Base-by-base conservation (phyloP, 768 basidiomycete genomes). In the Mycena epipterygia region DNA sequence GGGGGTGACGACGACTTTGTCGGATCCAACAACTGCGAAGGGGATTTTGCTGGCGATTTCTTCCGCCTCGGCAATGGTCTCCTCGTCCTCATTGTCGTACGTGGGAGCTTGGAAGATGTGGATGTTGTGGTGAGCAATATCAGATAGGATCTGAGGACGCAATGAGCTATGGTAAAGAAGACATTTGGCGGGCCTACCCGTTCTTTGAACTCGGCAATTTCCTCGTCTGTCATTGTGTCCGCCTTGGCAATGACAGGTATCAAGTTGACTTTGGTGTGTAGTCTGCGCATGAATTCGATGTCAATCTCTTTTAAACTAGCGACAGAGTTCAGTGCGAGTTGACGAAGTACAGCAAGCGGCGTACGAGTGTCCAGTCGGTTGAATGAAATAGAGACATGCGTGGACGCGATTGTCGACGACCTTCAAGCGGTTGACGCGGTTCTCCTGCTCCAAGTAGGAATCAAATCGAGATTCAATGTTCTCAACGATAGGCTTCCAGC, bases 211-310 rank as follows among this genome's bases (percentile, higher is more conserved):
- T 93, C 88, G 11, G 87, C 84, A 74, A 98, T 90, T 83, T 99
- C 98, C 74, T 98, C 96, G 76, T 99, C 97, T 16, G 98, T 99
- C 84, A 99, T 81, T 35, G 98, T 99, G 80, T 99, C 98, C 12
- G 96, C 92, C 85, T 99, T 99, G 70, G 98, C 98, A 76, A 99
- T 99, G 79, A 99, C 90, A 65, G 98, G 98, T 75, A 99, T 99
- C 75, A 99, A 86, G 85, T 99, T 99, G 84, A 99, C 98, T 81
- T 94, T 95, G 74, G 93, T 96, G 82, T 98, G 97, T 44, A 99
- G 90, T 75, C 96, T 89, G 73, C 96, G 92, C 98, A 99, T 99
- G 83, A 98, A 98, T 82, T 99, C 98, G 70, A 99, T 94, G 81
- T 99, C 98, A 77, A 99, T 93, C 72, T 96, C 96, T 84, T 98